Conservation (phyloP, 371 early-diverging fungal species). For the Cladochytrium tenue region DNA sequence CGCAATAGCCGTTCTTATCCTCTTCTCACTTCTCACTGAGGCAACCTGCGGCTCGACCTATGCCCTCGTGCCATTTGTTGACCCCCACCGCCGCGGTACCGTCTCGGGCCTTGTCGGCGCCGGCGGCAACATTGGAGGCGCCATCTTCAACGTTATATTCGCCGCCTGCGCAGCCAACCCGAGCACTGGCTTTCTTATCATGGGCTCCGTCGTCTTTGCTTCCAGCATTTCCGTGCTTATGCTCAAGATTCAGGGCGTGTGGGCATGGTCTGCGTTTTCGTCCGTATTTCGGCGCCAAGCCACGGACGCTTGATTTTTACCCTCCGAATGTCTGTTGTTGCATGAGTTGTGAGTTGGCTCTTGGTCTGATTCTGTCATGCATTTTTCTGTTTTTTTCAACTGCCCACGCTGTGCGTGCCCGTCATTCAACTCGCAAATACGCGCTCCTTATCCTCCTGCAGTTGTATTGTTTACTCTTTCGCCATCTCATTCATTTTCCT, state of each 20-base stretch:
- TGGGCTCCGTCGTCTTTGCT: slow-evolving; percentile 22
- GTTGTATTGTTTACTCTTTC: neutral
- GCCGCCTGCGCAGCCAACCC: slow-evolving; percentile 25
- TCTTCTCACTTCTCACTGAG: slow-evolving; percentile 26
- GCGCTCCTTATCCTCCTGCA: neutral
- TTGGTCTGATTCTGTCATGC: neutral
- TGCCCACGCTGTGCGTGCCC: no score
- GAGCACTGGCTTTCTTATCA: slow-evolving; percentile 19
- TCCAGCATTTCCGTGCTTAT: slow-evolving; percentile 6
- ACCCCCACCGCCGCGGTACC: slow-evolving; percentile 23
- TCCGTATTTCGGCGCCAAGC: neutral
- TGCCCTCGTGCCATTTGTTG: slow-evolving; percentile 39
- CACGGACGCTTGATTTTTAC: neutral
- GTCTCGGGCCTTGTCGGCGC: slow-evolving; percentile 41
- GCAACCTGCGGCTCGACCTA: slow-evolving; percentile 16
- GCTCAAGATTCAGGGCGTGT: neutral
- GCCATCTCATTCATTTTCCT: neutral
- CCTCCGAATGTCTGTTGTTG: neutral
- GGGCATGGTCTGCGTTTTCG: neutral
- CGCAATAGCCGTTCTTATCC: slow-evolving; percentile 36
- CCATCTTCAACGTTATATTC: slow-evolving; percentile 49
- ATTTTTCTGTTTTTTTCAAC: neutral
- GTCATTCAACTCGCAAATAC: neutral
- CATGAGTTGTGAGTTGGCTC: neutral
- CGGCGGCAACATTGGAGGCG: slow-evolving; percentile 53